A percentile compares a stretch with the other conserved stretches of the same genome.
Conservation (phyloP, 345 rosid species). For the Iberis pinnata region DNA sequence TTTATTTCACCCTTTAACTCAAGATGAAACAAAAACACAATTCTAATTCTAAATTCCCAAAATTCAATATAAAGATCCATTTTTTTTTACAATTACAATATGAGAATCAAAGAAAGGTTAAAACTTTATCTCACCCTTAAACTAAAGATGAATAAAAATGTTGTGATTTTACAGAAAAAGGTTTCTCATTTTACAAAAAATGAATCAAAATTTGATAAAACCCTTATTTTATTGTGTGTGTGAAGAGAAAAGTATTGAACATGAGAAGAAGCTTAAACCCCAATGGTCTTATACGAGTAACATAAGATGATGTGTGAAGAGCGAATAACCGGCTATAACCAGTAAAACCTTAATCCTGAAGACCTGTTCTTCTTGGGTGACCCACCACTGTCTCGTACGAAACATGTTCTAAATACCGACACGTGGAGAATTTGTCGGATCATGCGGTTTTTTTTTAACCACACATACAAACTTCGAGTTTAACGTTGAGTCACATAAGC, state of each 20-base stretch:
- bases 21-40: background rate
- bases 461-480: conserved; percentile 29
- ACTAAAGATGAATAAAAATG: too few species aligned
- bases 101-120: conserved; percentile 15
- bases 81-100: conserved; percentile 1
- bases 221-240: conserved; percentile 3
- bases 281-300: conserved; percentile 26
- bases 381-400: conserved; percentile 35
- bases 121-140: conserved; percentile 19
- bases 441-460: conserved; percentile 3
- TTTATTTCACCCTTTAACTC: conserved; percentile 17
- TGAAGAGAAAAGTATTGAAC: background rate
- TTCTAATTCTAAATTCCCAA: background rate
- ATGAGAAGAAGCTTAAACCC: conserved; percentile 28
- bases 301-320: conserved; percentile 27
- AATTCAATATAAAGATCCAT: too few species aligned
- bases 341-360: too few species aligned
- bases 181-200: background rate
- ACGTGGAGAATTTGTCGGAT: conserved; percentile 27
- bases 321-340: conserved; percentile 31
- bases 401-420: conserved; percentile 2
- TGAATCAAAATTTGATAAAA: conserved; percentile 8
- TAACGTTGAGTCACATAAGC: conserved; percentile 29
- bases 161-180: too few species aligned
- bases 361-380: conserved; percentile 37